Percentiles rank a stretch among this genome's conserved stretches.
Evolutionary conservation across 163 green algal species (phyloP).

Genomic region (Chloroidium sp.): DNA sequence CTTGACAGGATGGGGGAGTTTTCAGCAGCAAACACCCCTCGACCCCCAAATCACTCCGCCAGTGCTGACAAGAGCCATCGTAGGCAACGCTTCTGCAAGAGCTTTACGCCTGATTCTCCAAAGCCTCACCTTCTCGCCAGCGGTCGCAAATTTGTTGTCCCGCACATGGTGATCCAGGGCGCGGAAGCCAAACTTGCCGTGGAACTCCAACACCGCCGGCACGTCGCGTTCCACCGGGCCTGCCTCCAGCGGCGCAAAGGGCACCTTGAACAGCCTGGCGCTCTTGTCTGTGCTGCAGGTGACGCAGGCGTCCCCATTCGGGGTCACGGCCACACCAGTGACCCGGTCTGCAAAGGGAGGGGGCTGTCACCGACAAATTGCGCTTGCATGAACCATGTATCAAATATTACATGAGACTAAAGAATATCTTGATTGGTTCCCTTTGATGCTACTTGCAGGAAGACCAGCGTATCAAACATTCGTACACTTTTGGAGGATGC

Average conservation of each 20-base stretch:
- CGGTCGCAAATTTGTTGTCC: conserved; percentile 75
- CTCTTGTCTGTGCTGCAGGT: conserved; percentile 79
- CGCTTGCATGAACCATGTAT: no score
- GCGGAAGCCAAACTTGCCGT: conserved; percentile 64
- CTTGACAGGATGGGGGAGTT: no score
- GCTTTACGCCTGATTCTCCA: conserved; percentile 41
- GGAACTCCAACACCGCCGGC: conserved; percentile 64
- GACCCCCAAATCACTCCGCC: no score
- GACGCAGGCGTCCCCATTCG: conserved; percentile 67
- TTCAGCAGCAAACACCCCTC: no score
- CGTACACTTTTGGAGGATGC: no score
- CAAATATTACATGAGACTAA: no score
- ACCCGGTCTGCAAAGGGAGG: conserved; percentile 34
- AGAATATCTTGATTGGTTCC: no score
- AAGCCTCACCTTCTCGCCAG: conserved; percentile 72
- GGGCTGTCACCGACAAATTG: no score
- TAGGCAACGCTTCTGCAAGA: no score
- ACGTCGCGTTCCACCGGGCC: conserved; percentile 53
- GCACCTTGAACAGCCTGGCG: conserved; percentile 70
- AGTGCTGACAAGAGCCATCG: no score
- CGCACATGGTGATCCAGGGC: conserved; percentile 85
- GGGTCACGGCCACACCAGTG: conserved; percentile 67
- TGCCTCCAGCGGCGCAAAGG: conserved; percentile 59
- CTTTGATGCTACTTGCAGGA: no score
- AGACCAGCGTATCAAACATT: no score